phyloP scores from a whole-genome alignment of 345 rosid genomes.

The Zanthoxylum bungeanum region DNA sequence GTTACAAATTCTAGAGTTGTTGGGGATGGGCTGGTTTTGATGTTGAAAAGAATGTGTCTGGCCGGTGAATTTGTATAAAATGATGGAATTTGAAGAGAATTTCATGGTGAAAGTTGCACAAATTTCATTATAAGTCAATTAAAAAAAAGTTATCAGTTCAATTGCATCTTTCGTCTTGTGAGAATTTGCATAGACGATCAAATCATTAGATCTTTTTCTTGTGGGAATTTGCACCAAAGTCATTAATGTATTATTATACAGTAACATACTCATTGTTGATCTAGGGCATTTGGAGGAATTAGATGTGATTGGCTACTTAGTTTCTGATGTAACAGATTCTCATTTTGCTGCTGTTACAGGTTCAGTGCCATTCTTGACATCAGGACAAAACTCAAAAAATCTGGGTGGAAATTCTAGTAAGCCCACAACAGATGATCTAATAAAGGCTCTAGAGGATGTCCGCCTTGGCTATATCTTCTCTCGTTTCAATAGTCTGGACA shows the following conservation, averaged over 20 bases:
- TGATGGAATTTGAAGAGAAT: not conserved
- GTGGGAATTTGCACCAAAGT: not conserved
- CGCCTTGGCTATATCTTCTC: slow-evolving; percentile 65
- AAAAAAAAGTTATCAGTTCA: not conserved
- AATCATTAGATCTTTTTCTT: not conserved
- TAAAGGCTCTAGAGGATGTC: slow-evolving; percentile 60
- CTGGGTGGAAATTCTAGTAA: slow-evolving; percentile 28
- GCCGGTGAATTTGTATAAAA: not conserved
- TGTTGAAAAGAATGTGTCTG: not conserved
- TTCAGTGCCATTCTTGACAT: slow-evolving; percentile 43
- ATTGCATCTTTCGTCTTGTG: not conserved
- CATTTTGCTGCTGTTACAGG: slow-evolving; percentile 29
- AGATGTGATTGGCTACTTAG: not conserved
- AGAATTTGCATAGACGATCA: not conserved
- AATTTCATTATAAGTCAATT: not conserved
- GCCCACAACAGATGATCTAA: slow-evolving; percentile 69
- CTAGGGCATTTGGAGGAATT: not conserved
- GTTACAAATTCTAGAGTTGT: not conserved
- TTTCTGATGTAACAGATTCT: not conserved
- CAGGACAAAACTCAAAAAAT: slow-evolving; percentile 20
- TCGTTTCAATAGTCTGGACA: slow-evolving; percentile 71
- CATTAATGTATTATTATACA: not conserved
- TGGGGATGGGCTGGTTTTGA: not conserved
- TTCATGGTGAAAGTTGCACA: not conserved
- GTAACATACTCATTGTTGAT: not conserved